Evolutionary conservation across 1,284 basidiomycete genomes (phyloP), one percentile per base, ranked within the genome.

Genomic region (Porodaedalea pini): DNA sequence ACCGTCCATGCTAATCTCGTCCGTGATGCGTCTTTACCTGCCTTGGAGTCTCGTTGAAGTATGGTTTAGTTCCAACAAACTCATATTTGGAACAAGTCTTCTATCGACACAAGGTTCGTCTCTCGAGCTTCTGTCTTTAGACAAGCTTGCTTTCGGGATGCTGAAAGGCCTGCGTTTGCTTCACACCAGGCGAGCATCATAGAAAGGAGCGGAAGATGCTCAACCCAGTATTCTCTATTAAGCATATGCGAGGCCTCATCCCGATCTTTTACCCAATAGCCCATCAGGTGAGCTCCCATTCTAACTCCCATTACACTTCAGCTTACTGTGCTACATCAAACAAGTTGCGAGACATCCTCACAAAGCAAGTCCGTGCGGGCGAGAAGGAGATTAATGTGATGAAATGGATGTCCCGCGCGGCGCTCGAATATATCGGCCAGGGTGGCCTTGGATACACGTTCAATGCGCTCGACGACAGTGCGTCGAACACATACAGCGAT

Each of bases 311-410:
- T 36, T 13, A 40, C 29, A 19, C 39, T 15, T 61, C 40, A 69
- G 66, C 36, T 54, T 13, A 37, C 47, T 25, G 8, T 29, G 13
- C 10, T 31, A 64, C n/a, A n/a, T n/a, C n/a, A 34, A 34, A 6
- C 15, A 15, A 64, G 66, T 55, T 62, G 37, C 70, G 68, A 37
- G 70, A 75, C 6, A 68, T 62, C 5, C 44, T 67, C 7, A 47
- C 31, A 21, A 44, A 36, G 17, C 50, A 50, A 51, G 52, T 64
- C 4, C 25, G 44, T 25, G 25, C 54, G 25, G 63, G 67, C 13
- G 29, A 60, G 0, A 48, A 61, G n/a, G 66, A 78, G 64, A 62
- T 78, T 67, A 65, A 80, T 68, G 57, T 77, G 23, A 56, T 73
- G 10, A 64, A 70, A n/a, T 77, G 73, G 74, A 71, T 73, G 68